These are phyloP conservation scores for Lizonia empirigonia DNA, from an alignment of 2,329 filamentous ascomycete genomes.

Conservation along the genomic window DNA sequence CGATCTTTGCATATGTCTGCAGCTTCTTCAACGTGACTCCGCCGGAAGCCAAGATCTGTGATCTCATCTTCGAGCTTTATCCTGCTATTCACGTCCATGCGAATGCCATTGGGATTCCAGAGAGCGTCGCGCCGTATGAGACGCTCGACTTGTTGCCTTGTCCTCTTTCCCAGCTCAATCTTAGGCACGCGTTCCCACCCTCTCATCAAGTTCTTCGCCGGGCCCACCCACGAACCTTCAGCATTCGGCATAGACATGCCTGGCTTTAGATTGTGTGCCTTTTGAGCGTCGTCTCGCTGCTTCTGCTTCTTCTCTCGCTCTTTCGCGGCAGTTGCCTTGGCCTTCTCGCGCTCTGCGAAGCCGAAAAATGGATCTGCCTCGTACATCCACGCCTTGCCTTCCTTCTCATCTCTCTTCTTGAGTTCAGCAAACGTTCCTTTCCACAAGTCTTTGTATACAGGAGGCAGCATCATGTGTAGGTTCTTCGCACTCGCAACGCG, in stretches of 20 bases:
- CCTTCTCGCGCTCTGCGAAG: conserved; percentile 77
- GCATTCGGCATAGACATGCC: conserved; percentile 39
- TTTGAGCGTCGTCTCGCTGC: conserved; percentile 63
- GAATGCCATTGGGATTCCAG: conserved; percentile 83
- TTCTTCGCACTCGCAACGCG: conserved; percentile 95
- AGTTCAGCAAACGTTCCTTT: conserved; percentile 82
- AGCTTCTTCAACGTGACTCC: conserved; percentile 87
- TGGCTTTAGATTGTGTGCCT: conserved; percentile 61
- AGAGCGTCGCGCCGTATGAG: conserved; percentile 77
- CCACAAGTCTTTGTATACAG: conserved; percentile 88
- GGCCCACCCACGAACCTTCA: conserved; percentile 38
- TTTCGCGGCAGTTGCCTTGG: conserved; percentile 76
- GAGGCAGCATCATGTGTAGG: conserved; percentile 90
- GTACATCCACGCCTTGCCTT: conserved; percentile 85
- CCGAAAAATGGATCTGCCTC: conserved; percentile 92
- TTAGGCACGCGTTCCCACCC: conserved; percentile 86
- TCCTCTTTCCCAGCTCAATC: conserved; percentile 88
- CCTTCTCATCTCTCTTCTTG: conserved; percentile 79
- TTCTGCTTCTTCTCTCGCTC: conserved; percentile 69
- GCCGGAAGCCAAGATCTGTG: conserved; percentile 80
- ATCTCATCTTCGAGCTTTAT: conserved; percentile 73
- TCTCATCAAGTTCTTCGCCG: conserved; percentile 60
- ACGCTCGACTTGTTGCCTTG: conserved; percentile 77
- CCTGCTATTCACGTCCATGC: conserved; percentile 65
- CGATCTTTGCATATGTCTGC: conserved; percentile 85